phyloP scores from a whole-genome alignment of 352 stramenopile genomes.

The Phytophthora sp. region DNA sequence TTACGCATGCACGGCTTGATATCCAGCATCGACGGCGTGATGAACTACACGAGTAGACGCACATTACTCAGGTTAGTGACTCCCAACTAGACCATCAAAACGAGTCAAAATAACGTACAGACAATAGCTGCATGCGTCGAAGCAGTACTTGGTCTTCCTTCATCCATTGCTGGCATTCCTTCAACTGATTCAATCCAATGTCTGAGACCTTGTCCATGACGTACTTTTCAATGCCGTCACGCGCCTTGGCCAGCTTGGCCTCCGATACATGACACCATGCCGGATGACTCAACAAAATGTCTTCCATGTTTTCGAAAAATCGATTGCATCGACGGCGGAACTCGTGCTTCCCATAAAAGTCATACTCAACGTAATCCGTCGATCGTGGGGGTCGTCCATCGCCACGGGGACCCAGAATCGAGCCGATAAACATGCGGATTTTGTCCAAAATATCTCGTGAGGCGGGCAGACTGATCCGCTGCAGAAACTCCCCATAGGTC shows the following conservation, averaged over 20 bases:
- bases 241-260: slow-evolving; percentile 59
- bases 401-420: slow-evolving; percentile 76
- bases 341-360: slow-evolving; percentile 81
- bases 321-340: slow-evolving; percentile 66
- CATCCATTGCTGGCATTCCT: slow-evolving; percentile 67
- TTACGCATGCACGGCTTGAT: slow-evolving; percentile 92
- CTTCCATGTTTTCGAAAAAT: slow-evolving; percentile 82
- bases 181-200: slow-evolving; percentile 77
- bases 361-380: slow-evolving; percentile 79
- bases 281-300: slow-evolving; percentile 57
- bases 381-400: slow-evolving; percentile 71
- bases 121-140: slow-evolving; percentile 83
- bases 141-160: slow-evolving; percentile 79
- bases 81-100: background rate
- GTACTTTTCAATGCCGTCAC: slow-evolving; percentile 92
- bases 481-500: slow-evolving; percentile 81
- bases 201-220: slow-evolving; percentile 91
- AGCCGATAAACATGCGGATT: slow-evolving; percentile 80
- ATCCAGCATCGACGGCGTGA: slow-evolving; percentile 90
- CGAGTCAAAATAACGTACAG: slow-evolving; percentile 41
- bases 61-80: slow-evolving; percentile 3
- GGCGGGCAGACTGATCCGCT: slow-evolving; percentile 70
- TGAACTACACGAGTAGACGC: slow-evolving; percentile 21
- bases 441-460: slow-evolving; percentile 77
- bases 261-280: slow-evolving; percentile 76